Percentiles rank a stretch among this genome's conserved stretches.
phyloP scores from a whole-genome alignment of 164 flowering plant species.

The Magnolia changhungtana region DNA sequence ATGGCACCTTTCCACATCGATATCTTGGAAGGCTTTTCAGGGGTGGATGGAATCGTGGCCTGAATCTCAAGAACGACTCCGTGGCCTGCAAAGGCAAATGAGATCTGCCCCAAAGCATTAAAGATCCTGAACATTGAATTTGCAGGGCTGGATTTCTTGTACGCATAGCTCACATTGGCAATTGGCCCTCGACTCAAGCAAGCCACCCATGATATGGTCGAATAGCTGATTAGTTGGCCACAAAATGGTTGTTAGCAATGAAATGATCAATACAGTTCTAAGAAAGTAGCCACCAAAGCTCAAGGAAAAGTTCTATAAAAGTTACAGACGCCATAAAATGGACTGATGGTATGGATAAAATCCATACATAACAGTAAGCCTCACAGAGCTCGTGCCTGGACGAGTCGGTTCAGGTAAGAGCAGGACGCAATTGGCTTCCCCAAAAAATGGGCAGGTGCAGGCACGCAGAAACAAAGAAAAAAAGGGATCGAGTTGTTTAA shows the following conservation, averaged over 20 bases:
- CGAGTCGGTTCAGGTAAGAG: too few species aligned
- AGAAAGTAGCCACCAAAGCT: too few species aligned
- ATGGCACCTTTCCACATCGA: conserved; percentile 89
- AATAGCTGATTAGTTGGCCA: conserved; percentile 45
- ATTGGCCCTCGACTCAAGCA: conserved; percentile 47
- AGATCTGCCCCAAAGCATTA: conserved; percentile 79
- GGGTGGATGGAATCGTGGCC: conserved; percentile 90
- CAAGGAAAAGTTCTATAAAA: too few species aligned
- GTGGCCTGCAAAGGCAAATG: conserved; percentile 87
- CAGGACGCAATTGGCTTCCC: too few species aligned
- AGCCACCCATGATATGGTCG: conserved; percentile 88
- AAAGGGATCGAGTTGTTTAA: too few species aligned
- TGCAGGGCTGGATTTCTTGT: conserved; percentile 47
- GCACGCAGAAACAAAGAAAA: too few species aligned
- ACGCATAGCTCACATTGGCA: conserved; percentile 65
- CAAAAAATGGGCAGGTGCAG: too few species aligned
- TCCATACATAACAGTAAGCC: too few species aligned
- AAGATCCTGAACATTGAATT: conserved; percentile 75
- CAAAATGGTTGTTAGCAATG: background rate
- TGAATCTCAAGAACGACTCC: conserved; percentile 86
- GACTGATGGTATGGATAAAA: too few species aligned
- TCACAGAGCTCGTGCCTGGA: too few species aligned
- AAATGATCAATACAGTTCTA: background rate
- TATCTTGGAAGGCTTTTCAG: conserved; percentile 70
- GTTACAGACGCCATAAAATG: too few species aligned